These are phyloP conservation scores for Ilyonectria destructans DNA, from an alignment of 2,329 filamentous ascomycete species.

Conservation along the genomic window DNA sequence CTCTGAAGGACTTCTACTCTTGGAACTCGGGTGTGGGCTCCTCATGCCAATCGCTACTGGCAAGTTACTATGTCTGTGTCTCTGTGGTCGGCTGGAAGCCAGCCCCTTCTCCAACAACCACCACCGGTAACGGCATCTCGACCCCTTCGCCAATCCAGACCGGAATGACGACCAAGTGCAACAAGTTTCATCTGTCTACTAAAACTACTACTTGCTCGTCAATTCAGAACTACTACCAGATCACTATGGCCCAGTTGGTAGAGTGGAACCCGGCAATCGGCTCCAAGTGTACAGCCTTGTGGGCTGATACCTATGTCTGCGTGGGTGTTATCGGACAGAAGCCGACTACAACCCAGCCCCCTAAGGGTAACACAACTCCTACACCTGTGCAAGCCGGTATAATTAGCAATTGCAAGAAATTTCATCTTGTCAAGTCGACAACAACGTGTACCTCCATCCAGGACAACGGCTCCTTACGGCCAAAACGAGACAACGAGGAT, in stretches of 20 bases:
- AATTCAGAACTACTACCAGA: not conserved
- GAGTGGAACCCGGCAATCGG: slow-evolving; percentile 27
- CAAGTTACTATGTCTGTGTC: slow-evolving; percentile 18
- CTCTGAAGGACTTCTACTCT: slow-evolving; percentile 3
- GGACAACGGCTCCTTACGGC: too few species aligned
- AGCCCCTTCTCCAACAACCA: slow-evolving; percentile 6
- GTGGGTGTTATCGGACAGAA: slow-evolving; percentile 8
- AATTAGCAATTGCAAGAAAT: slow-evolving; percentile 50
- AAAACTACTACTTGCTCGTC: slow-evolving; percentile 8
- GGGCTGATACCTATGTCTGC: slow-evolving; percentile 14
- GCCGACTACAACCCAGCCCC: slow-evolving; percentile 1
- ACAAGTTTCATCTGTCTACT: slow-evolving; percentile 32
- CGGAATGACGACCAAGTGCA: slow-evolving; percentile 40
- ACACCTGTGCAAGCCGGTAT: slow-evolving; percentile 51
- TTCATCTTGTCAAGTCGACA: slow-evolving; percentile 44
- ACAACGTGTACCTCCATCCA: slow-evolving; percentile 49
- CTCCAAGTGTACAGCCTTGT: slow-evolving; percentile 8
- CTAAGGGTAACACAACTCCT: slow-evolving; percentile 46
- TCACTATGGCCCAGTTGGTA: not conserved
- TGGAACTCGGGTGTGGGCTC: slow-evolving; percentile 28
- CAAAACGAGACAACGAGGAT: too few species aligned
- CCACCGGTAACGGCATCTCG: slow-evolving; percentile 9
- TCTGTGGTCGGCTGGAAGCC: slow-evolving; percentile 3
- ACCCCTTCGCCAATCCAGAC: slow-evolving; percentile 38
- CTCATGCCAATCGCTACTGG: slow-evolving; percentile 8